phyloP scores from a whole-genome alignment of 2,329 filamentous ascomycete species.

The Sporothrix schenckii region DNA sequence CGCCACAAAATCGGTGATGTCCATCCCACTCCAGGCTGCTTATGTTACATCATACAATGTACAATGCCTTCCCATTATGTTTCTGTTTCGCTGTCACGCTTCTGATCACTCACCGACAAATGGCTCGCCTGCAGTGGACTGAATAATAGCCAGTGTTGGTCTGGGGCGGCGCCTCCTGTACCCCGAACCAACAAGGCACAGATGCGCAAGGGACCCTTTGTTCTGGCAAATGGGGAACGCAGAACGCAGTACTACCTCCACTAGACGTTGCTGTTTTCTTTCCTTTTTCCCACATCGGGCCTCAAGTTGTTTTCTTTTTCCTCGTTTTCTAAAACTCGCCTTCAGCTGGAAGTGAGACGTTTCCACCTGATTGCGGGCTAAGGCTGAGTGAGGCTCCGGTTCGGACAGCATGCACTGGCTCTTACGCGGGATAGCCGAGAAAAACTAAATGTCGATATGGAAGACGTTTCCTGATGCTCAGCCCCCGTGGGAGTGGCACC shows the following conservation, averaged over 20 bases:
- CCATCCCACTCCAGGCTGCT: not conserved
- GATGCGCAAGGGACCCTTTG: not conserved
- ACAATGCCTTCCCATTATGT: not conserved
- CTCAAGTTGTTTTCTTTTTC: conserved; percentile 2
- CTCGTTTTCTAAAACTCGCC: not conserved
- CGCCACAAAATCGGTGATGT: conserved; percentile 12
- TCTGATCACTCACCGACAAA: conserved; percentile 2
- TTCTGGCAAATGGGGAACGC: not conserved
- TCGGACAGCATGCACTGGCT: not conserved
- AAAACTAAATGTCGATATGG: not conserved
- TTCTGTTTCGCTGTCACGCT: conserved; percentile 11
- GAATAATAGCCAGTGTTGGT: not conserved
- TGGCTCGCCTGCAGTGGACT: not conserved
- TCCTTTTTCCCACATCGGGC: conserved; percentile 3
- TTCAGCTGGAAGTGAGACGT: conserved; percentile 3
- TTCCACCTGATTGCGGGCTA: not conserved
- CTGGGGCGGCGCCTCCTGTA: not conserved
- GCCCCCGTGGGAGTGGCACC: not conserved
- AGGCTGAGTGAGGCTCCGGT: not conserved
- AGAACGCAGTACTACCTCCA: not conserved
- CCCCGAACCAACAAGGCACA: conserved; percentile 2
- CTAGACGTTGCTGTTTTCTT: not conserved
- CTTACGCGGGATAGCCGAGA: not conserved
- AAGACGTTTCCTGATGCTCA: not conserved
- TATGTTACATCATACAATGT: not conserved